Evolutionary conservation across 441 rosid genomes (phyloP).

Genomic region (Corymbia citriodora): DNA sequence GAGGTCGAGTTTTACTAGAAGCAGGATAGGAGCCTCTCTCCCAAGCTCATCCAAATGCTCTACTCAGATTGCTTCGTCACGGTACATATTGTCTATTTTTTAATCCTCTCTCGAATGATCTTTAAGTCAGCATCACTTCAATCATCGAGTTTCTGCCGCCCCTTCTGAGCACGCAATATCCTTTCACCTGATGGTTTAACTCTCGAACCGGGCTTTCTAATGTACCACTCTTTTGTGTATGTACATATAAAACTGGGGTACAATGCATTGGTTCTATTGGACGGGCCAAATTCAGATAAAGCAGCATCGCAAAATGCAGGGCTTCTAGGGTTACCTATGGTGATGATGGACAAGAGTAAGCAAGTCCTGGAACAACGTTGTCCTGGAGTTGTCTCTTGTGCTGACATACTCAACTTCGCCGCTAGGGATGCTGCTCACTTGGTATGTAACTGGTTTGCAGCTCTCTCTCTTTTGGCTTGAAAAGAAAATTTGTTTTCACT

Average conservation of each 20-base stretch:
- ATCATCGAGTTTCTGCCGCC: neutral
- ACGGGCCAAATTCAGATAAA: conserved; percentile 64
- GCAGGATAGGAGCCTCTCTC: conserved; percentile 36
- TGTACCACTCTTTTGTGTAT: neutral
- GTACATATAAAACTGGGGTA: conserved; percentile 40
- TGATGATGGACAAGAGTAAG: conserved; percentile 68
- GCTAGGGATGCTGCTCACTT: conserved; percentile 69
- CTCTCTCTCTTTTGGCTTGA: neutral
- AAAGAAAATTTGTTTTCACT: neutral
- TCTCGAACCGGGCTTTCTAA: neutral
- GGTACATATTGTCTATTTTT: conserved; percentile 24
- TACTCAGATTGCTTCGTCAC: conserved; percentile 68
- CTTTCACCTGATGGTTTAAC: neutral
- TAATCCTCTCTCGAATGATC: neutral
- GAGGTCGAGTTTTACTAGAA: conserved; percentile 36
- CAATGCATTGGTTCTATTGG: conserved; percentile 71
- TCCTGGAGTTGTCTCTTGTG: conserved; percentile 82
- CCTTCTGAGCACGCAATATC: neutral
- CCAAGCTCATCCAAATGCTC: conserved; percentile 69
- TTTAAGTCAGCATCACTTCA: neutral
- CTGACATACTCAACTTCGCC: conserved; percentile 87
- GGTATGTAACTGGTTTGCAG: conserved; percentile 23
- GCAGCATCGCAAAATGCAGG: conserved; percentile 56
- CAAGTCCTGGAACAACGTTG: conserved; percentile 50
- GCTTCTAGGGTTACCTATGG: conserved; percentile 41